Percentiles rank a stretch among this genome's conserved stretches.
phyloP scores from a whole-genome alignment of 2,329 filamentous ascomycete species.

The Colletotrichum zoysiae region DNA sequence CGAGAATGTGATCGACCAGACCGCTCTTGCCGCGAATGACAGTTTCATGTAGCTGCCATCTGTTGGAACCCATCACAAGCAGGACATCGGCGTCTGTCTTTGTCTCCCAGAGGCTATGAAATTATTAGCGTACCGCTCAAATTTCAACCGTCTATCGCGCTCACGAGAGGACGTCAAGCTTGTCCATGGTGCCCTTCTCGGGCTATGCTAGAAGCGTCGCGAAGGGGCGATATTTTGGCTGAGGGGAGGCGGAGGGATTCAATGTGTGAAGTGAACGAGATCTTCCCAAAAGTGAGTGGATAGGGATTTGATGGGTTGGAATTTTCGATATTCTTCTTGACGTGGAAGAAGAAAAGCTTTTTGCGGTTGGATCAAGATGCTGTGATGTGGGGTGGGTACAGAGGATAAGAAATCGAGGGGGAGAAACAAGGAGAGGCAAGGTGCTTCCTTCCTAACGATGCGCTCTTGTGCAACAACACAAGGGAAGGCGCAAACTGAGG shows the following conservation, averaged over 20 bases:
- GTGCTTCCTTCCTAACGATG: too few species aligned
- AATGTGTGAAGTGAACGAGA: too few species aligned
- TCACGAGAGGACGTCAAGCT: constrained; percentile 5
- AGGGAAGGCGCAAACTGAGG: too few species aligned
- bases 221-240: too few species aligned
- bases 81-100: background rate
- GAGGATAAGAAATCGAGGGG: background rate
- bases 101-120: constrained; percentile 17
- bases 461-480: background rate
- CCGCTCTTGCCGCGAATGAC: constrained; percentile 15
- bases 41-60: constrained; percentile 24
- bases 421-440: background rate
- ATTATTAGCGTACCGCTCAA: background rate
- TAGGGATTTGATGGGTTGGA: too few species aligned
- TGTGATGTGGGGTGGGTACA: background rate
- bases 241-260: background rate
- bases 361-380: background rate
- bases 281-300: too few species aligned
- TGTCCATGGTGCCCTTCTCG: background rate
- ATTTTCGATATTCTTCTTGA: too few species aligned
- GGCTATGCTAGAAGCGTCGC: background rate
- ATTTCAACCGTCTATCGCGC: background rate
- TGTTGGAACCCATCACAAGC: constrained; percentile 5
- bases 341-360: background rate
- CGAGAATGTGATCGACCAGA: constrained; percentile 8